Percentiles rank a stretch among this genome's conserved stretches.
phyloP scores from a whole-genome alignment of 2,329 filamentous ascomycete species.

The Epichloe brachyelytri region DNA sequence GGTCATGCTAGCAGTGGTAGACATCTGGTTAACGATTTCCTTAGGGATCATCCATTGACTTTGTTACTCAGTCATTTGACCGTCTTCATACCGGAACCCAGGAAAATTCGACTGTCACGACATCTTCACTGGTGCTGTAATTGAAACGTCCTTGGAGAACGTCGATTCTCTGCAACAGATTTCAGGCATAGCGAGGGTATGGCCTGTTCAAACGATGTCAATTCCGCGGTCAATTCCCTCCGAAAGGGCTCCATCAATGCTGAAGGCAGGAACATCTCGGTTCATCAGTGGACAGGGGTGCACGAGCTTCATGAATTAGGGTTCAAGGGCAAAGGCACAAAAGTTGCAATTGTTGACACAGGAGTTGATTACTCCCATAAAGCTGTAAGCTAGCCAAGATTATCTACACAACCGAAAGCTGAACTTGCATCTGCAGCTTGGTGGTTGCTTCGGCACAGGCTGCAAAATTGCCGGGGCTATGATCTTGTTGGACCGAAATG shows the following conservation, averaged over 20 bases:
- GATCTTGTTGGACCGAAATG: constrained; percentile 23
- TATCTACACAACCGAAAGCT: not conserved
- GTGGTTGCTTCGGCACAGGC: constrained; percentile 25
- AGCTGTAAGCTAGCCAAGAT: constrained; percentile 14
- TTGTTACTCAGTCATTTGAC: constrained; percentile 13
- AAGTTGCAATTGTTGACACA: constrained; percentile 26
- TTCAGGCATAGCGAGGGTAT: constrained; percentile 24
- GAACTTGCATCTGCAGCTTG: constrained; percentile 15
- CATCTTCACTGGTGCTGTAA: constrained; percentile 21
- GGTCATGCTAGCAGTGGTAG: not conserved
- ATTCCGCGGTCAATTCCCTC: not conserved
- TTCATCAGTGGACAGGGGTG: constrained; percentile 23
- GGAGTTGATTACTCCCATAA: constrained; percentile 27
- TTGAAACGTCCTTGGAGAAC: constrained; percentile 21
- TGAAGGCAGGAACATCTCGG: constrained; percentile 21
- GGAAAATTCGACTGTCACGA: constrained; percentile 21
- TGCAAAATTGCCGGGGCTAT: constrained; percentile 26
- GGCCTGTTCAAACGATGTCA: constrained; percentile 19
- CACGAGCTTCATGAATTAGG: constrained; percentile 24
- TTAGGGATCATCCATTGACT: constrained; percentile 6
- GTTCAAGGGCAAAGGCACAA: constrained; percentile 24
- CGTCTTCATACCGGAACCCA: constrained; percentile 8
- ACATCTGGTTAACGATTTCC: not conserved
- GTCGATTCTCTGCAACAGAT: constrained; percentile 19
- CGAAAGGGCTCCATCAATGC: not conserved